Percentiles rank a stretch among this genome's conserved stretches.
Evolutionary conservation across 345 rosid species (phyloP).

Genomic region (Eucalyptus marginata): DNA sequence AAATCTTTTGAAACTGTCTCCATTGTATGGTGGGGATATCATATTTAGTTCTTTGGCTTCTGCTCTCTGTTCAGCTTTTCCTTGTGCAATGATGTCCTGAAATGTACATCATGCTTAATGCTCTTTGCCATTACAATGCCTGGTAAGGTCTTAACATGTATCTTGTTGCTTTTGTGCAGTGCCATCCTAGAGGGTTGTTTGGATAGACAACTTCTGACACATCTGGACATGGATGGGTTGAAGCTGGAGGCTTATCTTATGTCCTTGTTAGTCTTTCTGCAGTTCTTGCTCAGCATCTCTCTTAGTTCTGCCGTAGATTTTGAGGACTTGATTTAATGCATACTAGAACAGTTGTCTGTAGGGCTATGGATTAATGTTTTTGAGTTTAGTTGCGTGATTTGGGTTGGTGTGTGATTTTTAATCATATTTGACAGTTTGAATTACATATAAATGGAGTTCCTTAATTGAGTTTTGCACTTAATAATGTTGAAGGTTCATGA

Average conservation of each 20-base stretch:
- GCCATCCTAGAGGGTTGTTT: conserved; percentile 1
- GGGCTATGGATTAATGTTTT: neutral
- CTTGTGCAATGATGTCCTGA: neutral
- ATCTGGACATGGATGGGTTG: neutral
- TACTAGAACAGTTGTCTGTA: neutral
- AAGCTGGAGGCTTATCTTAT: neutral
- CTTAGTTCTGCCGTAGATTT: neutral
- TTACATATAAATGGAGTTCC: neutral
- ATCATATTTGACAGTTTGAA: neutral
- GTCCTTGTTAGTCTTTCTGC: neutral
- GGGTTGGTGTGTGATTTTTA: neutral
- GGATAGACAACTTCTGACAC: conserved; percentile 1
- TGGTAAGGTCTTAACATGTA: neutral
- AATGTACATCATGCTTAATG: neutral
- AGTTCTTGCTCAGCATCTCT: neutral
- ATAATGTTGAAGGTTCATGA: neutral
- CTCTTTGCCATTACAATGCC: neutral
- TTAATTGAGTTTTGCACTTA: neutral
- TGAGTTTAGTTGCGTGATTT: neutral
- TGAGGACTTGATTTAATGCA: neutral
- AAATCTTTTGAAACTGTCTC: neutral
- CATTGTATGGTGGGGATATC: neutral
- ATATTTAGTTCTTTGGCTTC: neutral
- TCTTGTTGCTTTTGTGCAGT: neutral
- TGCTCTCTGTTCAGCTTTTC: neutral